These are phyloP conservation scores for Bipolaris sorokiniana DNA, from an alignment of 2,329 filamentous ascomycete species.

Conservation along the genomic window DNA sequence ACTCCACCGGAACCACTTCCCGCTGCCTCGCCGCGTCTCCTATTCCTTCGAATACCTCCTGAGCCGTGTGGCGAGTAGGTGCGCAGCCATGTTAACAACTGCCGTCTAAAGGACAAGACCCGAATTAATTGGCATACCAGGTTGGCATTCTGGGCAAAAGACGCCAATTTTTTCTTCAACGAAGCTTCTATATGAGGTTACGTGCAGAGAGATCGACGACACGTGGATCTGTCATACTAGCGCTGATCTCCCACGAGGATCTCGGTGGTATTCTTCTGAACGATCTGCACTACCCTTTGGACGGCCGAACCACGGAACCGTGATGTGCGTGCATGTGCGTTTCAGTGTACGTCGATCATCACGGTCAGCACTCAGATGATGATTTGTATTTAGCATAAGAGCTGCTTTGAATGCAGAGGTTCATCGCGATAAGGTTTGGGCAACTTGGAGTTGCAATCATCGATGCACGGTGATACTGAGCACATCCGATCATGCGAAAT, in stretches of 20 bases:
- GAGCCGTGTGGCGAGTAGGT: too few relatives aligned
- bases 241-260: conserved; percentile 4
- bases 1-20: too few relatives aligned
- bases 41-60: too few relatives aligned
- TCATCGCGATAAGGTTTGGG: neutral
- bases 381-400: neutral
- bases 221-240: conserved; percentile 6
- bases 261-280: conserved; percentile 9
- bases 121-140: too few relatives aligned
- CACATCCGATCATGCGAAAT: neutral
- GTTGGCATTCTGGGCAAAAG: too few relatives aligned
- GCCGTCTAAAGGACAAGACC: too few relatives aligned
- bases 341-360: conserved; percentile 7
- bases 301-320: neutral
- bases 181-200: too few relatives aligned
- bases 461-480: too few relatives aligned
- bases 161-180: too few relatives aligned
- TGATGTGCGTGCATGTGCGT: conserved; percentile 7
- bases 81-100: too few relatives aligned
- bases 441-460: neutral
- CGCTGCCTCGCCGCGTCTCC: too few relatives aligned
- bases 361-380: neutral
- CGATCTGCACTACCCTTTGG: conserved; percentile 8
- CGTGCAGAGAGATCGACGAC: neutral
- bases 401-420: neutral